Conservation (phyloP, 129 eudicot species). For the Lactuca saligna region DNA sequence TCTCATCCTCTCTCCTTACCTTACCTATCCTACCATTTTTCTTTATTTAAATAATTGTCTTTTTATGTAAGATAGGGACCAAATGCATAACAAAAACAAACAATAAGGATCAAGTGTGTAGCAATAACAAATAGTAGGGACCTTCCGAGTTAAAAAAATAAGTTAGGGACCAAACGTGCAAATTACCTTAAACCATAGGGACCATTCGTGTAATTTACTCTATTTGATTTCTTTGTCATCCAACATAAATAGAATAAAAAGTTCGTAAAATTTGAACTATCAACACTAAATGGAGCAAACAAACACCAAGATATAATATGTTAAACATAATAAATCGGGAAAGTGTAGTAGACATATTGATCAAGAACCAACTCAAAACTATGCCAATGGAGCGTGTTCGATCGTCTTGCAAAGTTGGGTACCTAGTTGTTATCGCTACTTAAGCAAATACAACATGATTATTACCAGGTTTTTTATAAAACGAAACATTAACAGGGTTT, state of each 20-base stretch:
- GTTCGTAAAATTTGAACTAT: background rate
- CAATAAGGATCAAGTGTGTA: too few species aligned
- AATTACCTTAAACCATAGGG: too few species aligned
- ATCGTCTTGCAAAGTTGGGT: slow-evolving; percentile 17
- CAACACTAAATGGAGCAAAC: slow-evolving; percentile 12
- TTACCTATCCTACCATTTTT: too few species aligned
- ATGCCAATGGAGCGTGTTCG: slow-evolving; percentile 8
- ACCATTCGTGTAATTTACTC: too few species aligned
- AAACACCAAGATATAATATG: slow-evolving; percentile 13
- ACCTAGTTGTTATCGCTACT: background rate
- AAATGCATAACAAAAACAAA: too few species aligned
- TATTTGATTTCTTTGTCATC: background rate
- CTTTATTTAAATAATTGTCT: too few species aligned
- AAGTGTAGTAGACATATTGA: background rate
- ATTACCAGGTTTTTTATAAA: slow-evolving; percentile 30
- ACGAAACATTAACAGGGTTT: slow-evolving; percentile 23
- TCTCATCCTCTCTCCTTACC: too few species aligned
- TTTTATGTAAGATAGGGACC: too few species aligned
- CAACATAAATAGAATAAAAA: background rate
- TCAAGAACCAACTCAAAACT: slow-evolving; percentile 17
- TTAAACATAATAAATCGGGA: background rate
- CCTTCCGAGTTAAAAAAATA: too few species aligned
- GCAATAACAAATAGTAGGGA: too few species aligned
- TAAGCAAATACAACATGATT: slow-evolving; percentile 30
- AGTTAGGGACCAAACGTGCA: too few species aligned